phyloP scores from a whole-genome alignment of 345 rosid species.

The Lepidium africanum region DNA sequence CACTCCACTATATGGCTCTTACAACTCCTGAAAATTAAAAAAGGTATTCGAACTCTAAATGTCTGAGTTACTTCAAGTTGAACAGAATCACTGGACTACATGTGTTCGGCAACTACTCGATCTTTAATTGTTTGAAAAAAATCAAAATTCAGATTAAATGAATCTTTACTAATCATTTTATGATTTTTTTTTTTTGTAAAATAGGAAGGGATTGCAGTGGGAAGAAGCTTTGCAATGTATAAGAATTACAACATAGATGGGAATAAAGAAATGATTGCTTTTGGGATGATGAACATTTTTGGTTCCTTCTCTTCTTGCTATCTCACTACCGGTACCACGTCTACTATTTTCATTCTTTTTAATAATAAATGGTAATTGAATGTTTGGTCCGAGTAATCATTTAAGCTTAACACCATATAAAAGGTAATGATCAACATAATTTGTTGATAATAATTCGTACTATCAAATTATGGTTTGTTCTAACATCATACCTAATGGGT shows the following conservation, averaged over 20 bases:
- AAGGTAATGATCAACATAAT: neutral
- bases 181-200: neutral
- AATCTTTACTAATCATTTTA: neutral
- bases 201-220: slow-evolving; percentile 96
- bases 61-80: too few relatives aligned
- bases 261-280: slow-evolving; percentile 91
- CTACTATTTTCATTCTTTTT: neutral
- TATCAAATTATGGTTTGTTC: too few relatives aligned
- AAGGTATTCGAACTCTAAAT: too few relatives aligned
- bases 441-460: neutral
- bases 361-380: neutral
- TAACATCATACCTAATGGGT: too few relatives aligned
- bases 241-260: slow-evolving; percentile 88
- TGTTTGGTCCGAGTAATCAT: neutral
- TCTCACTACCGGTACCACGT: slow-evolving; percentile 57
- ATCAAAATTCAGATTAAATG: neutral
- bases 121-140: too few relatives aligned
- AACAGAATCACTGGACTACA: too few relatives aligned
- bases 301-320: slow-evolving; percentile 92
- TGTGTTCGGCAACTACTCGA: too few relatives aligned
- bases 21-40: too few relatives aligned
- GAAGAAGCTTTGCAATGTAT: slow-evolving; percentile 87
- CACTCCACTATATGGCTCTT: too few relatives aligned
- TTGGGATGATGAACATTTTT: slow-evolving; percentile 79
- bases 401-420: neutral